Conservation (phyloP, 208 protist genomes). For the Wallacemonas sp. region DNA sequence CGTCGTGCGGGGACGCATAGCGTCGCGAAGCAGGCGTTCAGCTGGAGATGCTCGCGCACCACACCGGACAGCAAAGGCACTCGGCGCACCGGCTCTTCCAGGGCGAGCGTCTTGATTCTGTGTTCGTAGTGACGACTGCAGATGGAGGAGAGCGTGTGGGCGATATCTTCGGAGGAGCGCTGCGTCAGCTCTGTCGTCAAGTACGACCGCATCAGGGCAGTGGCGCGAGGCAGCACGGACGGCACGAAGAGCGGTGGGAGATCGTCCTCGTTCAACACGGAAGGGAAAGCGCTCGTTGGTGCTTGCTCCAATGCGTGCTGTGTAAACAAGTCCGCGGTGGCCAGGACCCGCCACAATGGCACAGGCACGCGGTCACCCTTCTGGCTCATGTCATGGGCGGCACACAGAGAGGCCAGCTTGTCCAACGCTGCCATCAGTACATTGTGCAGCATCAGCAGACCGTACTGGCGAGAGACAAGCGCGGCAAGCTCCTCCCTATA, state of each 20-base stretch:
- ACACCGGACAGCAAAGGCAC: not conserved
- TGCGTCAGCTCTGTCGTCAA: too few species aligned
- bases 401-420: not conserved
- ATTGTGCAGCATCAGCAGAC: not conserved
- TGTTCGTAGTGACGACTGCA: not conserved
- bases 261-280: too few species aligned
- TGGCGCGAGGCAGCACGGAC: too few species aligned
- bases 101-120: not conserved
- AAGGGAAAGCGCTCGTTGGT: too few species aligned
- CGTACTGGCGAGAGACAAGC: too few species aligned
- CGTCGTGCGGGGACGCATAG: not conserved
- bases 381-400: too few species aligned
- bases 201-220: too few species aligned
- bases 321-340: not conserved
- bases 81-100: too few species aligned
- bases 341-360: not conserved
- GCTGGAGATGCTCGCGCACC: not conserved
- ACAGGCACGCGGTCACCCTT: too few species aligned
- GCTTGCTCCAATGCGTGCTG: too few species aligned
- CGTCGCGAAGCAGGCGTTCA: not conserved
- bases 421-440: not conserved
- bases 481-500: too few species aligned
- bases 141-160: not conserved
- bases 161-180: not conserved
- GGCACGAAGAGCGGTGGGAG: too few species aligned